These are phyloP conservation scores for Paramyrothecium roridum DNA, from an alignment of 2,329 filamentous ascomycete genomes.

Conservation along the genomic window DNA sequence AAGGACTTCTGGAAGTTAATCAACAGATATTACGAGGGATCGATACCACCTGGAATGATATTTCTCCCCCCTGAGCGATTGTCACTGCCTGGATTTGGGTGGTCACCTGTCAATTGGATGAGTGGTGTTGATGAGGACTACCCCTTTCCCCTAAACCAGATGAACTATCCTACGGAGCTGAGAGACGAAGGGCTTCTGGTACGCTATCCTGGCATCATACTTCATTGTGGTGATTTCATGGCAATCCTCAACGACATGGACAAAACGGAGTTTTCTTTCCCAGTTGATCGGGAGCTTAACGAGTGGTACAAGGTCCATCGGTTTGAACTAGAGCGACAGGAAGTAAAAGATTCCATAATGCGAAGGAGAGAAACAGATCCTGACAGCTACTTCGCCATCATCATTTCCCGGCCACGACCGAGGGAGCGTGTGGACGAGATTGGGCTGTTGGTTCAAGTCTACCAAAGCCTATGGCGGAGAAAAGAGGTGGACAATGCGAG, in stretches of 20 bases:
- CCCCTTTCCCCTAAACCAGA: background rate
- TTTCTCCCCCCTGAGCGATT: background rate
- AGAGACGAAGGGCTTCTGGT: background rate
- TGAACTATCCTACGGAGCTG: background rate
- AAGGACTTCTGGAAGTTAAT: background rate
- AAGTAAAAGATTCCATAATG: background rate
- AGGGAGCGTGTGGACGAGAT: too few species aligned
- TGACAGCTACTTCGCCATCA: too few species aligned
- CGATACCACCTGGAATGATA: background rate
- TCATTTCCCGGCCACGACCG: too few species aligned
- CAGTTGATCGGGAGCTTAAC: background rate
- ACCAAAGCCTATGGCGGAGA: too few species aligned
- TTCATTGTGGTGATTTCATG: background rate
- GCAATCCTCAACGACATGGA: background rate
- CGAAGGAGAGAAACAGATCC: background rate
- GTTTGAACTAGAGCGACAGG: background rate
- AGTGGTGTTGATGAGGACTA: background rate
- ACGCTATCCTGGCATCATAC: background rate
- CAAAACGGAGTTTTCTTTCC: background rate
- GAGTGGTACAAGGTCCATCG: background rate
- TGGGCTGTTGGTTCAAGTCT: too few species aligned
- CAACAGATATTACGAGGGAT: background rate
- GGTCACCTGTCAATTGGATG: background rate
- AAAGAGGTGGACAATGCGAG: too few species aligned
- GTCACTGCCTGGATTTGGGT: background rate